Evolutionary conservation across 257 asterid species (phyloP), one percentile per base, ranked within the genome.

Genomic region (Rehmannia glutinosa): DNA sequence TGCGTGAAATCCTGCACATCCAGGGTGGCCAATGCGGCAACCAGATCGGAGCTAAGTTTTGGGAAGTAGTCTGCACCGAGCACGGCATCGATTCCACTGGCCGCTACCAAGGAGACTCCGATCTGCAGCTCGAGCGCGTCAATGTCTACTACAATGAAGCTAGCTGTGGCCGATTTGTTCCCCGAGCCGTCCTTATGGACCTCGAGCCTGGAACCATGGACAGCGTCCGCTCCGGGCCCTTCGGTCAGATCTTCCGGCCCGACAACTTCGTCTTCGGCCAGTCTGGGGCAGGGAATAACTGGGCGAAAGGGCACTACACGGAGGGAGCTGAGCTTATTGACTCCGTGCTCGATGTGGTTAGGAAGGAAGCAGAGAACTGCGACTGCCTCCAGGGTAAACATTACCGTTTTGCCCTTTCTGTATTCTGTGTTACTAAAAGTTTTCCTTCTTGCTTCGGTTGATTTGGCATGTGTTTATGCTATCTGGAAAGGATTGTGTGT

Each of bases 131-230:
- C 1, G 83, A 81, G 80, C 63, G 85, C 64, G 78, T 80, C 1
- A 80, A 80, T 62, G 85, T 80, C 2, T 80, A 80, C 38, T 80
- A 80, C 47, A 81, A 81, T 11, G 86, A 81, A 71, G 86, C 83
- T 2, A 78, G 81, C 36, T 75, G 83, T 58, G 86, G 83, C 7
- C 45, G 83, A 0, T 81, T 68, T 35, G 86, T 81, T 0, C 86
- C 86, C 1, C 67, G 86, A 3, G 83, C 86, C 15, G 81, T 77
- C 52, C 79, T 81, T 13, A 77, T 81, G 83, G 86, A 81, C 35
- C 82, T 81, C 28, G 86, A 81, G 70, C 86, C 86, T 0, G 86
- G 86, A 0, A 78, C 83, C n/a, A 81, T 81, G 86, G 83, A 81
- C 73, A 80, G 85, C 64, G 52, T 81, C 17, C 70, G 83, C 9